Conservation (phyloP, 2,329 filamentous ascomycete genomes). For the Cercospora sp. region DNA sequence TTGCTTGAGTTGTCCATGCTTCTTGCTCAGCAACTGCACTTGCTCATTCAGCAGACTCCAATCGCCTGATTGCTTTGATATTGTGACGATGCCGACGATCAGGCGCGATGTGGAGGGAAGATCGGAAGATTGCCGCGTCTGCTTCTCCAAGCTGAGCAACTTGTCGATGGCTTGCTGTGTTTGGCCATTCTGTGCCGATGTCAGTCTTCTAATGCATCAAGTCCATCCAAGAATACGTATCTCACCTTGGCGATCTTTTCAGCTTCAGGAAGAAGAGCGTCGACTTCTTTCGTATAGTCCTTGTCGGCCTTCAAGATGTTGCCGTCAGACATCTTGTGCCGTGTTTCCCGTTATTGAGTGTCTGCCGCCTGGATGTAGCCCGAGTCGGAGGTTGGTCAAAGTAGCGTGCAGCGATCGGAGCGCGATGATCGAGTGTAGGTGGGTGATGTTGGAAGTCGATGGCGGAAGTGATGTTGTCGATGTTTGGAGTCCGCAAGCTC, state of each 20-base stretch:
- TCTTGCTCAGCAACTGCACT: constrained; percentile 93
- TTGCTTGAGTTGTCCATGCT: constrained; percentile 99
- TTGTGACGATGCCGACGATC: constrained; percentile 82
- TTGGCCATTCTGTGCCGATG: constrained; percentile 60
- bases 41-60: constrained; percentile 97
- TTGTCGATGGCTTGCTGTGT: constrained; percentile 89
- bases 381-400: background rate
- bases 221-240: background rate
- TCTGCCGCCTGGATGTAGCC: background rate
- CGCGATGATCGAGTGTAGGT: background rate
- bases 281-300: constrained; percentile 96
- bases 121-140: constrained; percentile 95
- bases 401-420: background rate
- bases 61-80: constrained; percentile 89
- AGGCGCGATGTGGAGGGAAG: constrained; percentile 90
- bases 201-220: background rate
- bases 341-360: background rate
- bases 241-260: constrained; percentile 68
- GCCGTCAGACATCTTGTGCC: constrained; percentile 68
- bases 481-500: background rate
- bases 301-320: constrained; percentile 87
- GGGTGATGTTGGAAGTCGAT: background rate
- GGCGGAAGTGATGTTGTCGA: constrained; percentile 1
- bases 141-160: constrained; percentile 88
- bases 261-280: constrained; percentile 86